Conservation (phyloP, 1,139 yeast species). For the Zygosaccharomyces sapae region DNA sequence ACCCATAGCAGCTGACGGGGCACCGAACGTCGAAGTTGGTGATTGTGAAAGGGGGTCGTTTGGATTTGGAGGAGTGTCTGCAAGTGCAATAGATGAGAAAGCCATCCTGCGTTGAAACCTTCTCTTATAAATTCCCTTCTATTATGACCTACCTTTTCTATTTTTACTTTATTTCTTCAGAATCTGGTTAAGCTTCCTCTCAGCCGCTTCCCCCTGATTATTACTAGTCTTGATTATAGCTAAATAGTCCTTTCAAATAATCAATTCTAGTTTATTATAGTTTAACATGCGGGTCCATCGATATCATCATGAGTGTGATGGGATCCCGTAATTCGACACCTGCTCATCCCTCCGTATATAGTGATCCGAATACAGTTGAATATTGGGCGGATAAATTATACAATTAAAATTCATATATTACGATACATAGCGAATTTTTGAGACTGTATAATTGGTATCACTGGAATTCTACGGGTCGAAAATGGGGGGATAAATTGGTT, state of each 20-base stretch:
- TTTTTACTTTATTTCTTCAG: too few species aligned
- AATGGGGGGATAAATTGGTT: background rate
- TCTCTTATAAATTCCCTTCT: background rate
- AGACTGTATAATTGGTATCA: background rate
- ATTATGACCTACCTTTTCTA: too few species aligned
- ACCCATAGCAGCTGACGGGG: slow-evolving; percentile 8
- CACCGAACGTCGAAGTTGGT: slow-evolving; percentile 3
- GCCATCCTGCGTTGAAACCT: slow-evolving; percentile 11
- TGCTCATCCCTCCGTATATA: background rate
- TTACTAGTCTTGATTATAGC: background rate
- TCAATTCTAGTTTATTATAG: slow-evolving; percentile 1
- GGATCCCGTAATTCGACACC: slow-evolving; percentile 7
- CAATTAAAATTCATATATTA: background rate
- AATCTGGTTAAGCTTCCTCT: background rate
- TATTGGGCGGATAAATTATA: background rate
- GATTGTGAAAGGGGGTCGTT: slow-evolving; percentile 2
- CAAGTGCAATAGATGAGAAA: slow-evolving; percentile 16
- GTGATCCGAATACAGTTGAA: background rate
- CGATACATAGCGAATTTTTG: background rate
- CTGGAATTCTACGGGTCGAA: background rate
- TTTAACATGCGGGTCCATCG: background rate
- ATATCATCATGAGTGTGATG: slow-evolving; percentile 1
- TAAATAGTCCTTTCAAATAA: background rate
- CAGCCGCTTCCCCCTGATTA: background rate
- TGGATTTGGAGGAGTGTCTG: slow-evolving; percentile 9